Conservation (phyloP, 768 basidiomycete genomes). For the Tubosaeta sp. region DNA sequence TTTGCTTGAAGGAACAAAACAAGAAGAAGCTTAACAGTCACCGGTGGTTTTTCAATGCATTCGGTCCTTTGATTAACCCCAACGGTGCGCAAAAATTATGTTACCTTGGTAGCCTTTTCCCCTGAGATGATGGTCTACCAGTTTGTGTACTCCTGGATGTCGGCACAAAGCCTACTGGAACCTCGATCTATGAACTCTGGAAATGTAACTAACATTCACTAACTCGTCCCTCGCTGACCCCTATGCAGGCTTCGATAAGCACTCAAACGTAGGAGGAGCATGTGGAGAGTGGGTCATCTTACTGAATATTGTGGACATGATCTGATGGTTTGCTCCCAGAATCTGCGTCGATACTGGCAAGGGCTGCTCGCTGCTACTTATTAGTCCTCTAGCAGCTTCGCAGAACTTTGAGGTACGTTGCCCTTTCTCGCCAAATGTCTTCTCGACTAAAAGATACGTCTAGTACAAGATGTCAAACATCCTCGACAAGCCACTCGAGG, state of each 20-base stretch:
- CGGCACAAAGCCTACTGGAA: conserved; percentile 91
- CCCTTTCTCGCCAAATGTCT: neutral
- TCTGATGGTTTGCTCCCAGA: conserved; percentile 30
- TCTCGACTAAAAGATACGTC: neutral
- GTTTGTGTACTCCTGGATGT: conserved; percentile 93
- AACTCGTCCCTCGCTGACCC: conserved; percentile 2
- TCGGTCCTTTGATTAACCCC: conserved; percentile 81
- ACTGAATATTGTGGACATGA: neutral
- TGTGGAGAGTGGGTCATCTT: conserved; percentile 74
- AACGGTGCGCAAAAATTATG: conserved; percentile 49
- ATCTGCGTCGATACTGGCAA: conserved; percentile 81
- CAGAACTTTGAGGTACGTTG: conserved; percentile 83
- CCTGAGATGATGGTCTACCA: conserved; percentile 20
- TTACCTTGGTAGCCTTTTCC: neutral
- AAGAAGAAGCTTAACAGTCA: conserved; percentile 97
- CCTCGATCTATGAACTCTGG: conserved; percentile 95
- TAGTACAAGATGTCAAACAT: conserved; percentile 96
- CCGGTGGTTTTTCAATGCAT: conserved; percentile 97
- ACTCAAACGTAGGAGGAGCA: conserved; percentile 84
- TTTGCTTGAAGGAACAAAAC: conserved; percentile 93
- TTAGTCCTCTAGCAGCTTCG: conserved; percentile 80
- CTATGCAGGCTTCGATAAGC: conserved; percentile 65
- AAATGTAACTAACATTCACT: conserved; percentile 52
- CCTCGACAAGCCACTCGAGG: conserved; percentile 92
- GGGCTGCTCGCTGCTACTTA: conserved; percentile 65